A percentile compares a stretch with the other conserved stretches of the same genome.
These are phyloP conservation scores for Phytophthora aleatoria DNA, from an alignment of 352 stramenopile species.

Conservation along the genomic window DNA sequence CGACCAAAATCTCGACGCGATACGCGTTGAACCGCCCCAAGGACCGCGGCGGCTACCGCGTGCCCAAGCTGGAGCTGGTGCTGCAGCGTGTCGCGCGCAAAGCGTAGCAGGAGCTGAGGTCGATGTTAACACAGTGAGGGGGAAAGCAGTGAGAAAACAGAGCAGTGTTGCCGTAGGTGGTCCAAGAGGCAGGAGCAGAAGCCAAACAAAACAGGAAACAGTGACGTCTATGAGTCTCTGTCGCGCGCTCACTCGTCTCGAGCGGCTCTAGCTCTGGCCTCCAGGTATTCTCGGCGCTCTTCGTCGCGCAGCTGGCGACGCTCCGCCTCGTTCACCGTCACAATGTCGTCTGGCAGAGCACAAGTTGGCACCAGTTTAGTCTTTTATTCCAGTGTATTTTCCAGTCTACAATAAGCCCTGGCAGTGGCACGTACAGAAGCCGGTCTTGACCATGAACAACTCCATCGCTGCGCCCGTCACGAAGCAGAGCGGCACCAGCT, in stretches of 20 bases:
- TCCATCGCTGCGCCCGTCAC: constrained; percentile 84
- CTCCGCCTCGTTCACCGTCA: constrained; percentile 78
- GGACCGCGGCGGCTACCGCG: constrained; percentile 55
- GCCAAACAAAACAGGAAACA: constrained; percentile 28
- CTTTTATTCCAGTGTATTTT: constrained; percentile 1
- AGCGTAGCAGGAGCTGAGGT: constrained; percentile 23
- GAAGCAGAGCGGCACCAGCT: constrained; percentile 87
- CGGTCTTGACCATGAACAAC: constrained; percentile 90
- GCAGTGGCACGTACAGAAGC: constrained; percentile 66
- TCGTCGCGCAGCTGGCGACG: constrained; percentile 66
- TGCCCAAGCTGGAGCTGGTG: constrained; percentile 77
- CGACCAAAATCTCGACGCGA: constrained; percentile 72
- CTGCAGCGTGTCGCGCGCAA: constrained; percentile 48
- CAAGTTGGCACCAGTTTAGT: constrained; percentile 15
- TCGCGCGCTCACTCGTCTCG: constrained; percentile 16
- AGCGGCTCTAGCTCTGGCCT: constrained; percentile 29
- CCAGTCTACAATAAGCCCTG: neutral
- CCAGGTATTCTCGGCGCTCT: constrained; percentile 53
- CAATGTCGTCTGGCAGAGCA: constrained; percentile 75
- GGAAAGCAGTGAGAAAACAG: neutral
- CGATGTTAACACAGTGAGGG: constrained; percentile 16
- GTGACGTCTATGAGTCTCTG: constrained; percentile 30
- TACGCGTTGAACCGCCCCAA: constrained; percentile 64
- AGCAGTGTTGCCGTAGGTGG: constrained; percentile 2
- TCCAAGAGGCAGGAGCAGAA: constrained; percentile 6